Evolutionary conservation across 208 protist species (phyloP).

Genomic region (Tritrichomonas foetus): DNA sequence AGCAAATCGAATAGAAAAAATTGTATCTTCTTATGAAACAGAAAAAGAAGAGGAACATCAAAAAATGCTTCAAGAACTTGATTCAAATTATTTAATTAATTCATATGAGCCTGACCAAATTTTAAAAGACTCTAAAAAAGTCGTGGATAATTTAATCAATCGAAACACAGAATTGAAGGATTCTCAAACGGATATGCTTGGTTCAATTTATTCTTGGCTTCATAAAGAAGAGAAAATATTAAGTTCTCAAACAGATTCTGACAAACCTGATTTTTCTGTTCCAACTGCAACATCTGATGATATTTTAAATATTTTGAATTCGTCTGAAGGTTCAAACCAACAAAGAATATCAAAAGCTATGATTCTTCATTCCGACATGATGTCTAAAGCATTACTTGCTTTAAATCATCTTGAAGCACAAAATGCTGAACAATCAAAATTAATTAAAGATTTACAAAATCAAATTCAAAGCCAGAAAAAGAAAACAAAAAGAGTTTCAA

Average conservation of each 20-base stretch:
- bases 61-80: background rate
- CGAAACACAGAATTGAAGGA: background rate
- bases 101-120: background rate
- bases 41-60: background rate
- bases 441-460: too few species aligned
- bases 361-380: too few species aligned
- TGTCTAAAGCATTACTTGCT: too few species aligned
- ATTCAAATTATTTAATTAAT: background rate
- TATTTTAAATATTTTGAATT: too few species aligned
- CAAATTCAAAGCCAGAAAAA: too few species aligned
- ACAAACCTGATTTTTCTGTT: background rate
- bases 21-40: background rate
- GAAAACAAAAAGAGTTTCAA: too few species aligned
- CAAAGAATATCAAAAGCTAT: too few species aligned
- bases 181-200: background rate
- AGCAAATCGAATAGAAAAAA: background rate
- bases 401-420: too few species aligned
- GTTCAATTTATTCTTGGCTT: background rate
- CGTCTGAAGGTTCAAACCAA: too few species aligned
- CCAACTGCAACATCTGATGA: background rate
- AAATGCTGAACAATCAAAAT: too few species aligned
- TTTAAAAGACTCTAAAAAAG: slow-evolving; percentile 3
- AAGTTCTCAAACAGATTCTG: background rate
- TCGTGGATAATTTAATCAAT: background rate
- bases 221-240: background rate